phyloP scores from a whole-genome alignment of 306 rosid genomes.

The Fagus crenata region DNA sequence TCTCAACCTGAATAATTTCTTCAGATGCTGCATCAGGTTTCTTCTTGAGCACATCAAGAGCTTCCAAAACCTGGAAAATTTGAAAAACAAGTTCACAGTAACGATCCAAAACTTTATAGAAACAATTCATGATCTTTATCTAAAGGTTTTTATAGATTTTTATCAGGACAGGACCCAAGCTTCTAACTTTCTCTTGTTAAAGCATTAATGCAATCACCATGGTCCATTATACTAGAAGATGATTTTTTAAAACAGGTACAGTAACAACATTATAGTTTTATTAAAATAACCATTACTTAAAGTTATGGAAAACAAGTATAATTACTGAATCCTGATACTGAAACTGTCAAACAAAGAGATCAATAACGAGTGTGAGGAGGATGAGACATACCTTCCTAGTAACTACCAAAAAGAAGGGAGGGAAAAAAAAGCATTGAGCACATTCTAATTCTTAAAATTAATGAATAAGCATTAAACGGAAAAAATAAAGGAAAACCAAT shows the following conservation, averaged over 20 bases:
- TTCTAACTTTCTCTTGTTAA: neutral
- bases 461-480: too few species aligned
- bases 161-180: neutral
- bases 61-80: constrained; percentile 76
- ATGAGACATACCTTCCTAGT: neutral
- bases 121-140: neutral
- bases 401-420: too few species aligned
- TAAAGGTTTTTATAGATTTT: neutral
- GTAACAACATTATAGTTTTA: neutral
- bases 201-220: neutral
- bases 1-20: constrained; percentile 73
- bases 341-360: neutral
- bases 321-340: too few species aligned
- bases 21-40: constrained; percentile 71
- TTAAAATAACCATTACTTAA: neutral
- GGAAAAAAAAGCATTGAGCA: too few species aligned
- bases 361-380: neutral
- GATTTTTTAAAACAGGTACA: neutral
- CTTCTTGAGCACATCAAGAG: constrained; percentile 74
- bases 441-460: too few species aligned
- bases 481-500: too few species aligned
- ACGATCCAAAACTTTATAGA: neutral
- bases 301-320: neutral
- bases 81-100: constrained; percentile 1
- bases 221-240: too few species aligned